Evolutionary conservation across 2,329 filamentous ascomycete genomes (phyloP), one percentile per base, ranked within the genome.

Genomic region (Cercospora sojina): DNA sequence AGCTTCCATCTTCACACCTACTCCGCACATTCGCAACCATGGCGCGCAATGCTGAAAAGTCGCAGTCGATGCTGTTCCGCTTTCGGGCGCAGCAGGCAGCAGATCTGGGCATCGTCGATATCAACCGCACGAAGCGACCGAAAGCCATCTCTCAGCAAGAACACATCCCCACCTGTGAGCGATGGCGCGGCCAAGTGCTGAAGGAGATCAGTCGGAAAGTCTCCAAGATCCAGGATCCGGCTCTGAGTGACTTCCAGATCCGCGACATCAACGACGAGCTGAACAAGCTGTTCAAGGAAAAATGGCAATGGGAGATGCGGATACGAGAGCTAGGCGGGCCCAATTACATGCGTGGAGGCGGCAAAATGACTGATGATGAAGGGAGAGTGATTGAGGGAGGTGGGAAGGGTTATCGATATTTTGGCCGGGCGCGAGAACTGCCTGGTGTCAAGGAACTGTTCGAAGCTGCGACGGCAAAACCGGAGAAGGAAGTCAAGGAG

Each of bases 21-120:
- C 25, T n/a, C 41, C 9, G 16, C 51, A 38, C 32, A 16, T 9
- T 27, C 23, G 47, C 62, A 64, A 71, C 32, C 29, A 77, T 77
- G 94, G 93, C 94, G 77, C 94, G 94, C 77, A 97, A 98, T 81
- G 94, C 92, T 55, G 94, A 98, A 86, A 99, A 98, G 81, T 94
- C 95, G 76, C 95, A 99, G 84, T 97, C 93, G 57, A 99, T 99
- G 94, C 94, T 99, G 80, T 99, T 97, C 84, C 94, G 95, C 85
- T 99, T 99, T 85, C 92, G 95, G 79, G 95, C 96, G 77, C 91
- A 94, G 74, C 95, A 98, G 87, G 94, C 94, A 72, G 92, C 93
- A 71, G 93, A 97, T 82, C 87, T 97, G 57, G 94, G 94, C 77
- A 97, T 98, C 80, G 91, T 99, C 81, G 94, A 98, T 83, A 91